Percentiles rank a stretch among this genome's conserved stretches.
phyloP scores from a whole-genome alignment of 192 early-diverging fungal genomes.

The Dissophora ornata region DNA sequence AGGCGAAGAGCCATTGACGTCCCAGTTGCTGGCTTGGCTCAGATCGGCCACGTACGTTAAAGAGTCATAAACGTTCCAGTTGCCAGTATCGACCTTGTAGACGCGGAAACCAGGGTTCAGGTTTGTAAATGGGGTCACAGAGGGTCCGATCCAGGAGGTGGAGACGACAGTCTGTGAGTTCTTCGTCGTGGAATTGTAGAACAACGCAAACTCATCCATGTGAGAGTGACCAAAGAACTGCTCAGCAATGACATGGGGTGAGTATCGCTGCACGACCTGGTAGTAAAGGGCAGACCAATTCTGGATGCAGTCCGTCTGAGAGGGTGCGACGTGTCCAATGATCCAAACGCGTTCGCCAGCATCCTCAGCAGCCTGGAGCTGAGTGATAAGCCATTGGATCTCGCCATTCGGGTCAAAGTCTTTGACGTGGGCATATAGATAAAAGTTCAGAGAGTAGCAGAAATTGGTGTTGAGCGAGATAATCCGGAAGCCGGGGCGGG shows the following conservation, averaged over 20 bases:
- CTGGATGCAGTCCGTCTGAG: constrained; percentile 57
- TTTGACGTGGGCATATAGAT: constrained; percentile 53
- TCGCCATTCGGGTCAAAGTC: constrained; percentile 58
- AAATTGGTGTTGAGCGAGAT: constrained; percentile 70
- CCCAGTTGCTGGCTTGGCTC: constrained; percentile 47
- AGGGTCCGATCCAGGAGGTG: constrained; percentile 59
- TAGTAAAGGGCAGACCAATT: constrained; percentile 60
- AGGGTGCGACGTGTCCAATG: constrained; percentile 62
- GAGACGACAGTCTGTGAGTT: constrained; percentile 47
- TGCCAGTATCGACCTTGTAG: constrained; percentile 61
- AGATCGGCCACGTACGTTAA: constrained; percentile 62
- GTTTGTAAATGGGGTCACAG: constrained; percentile 57
- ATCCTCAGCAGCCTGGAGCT: constrained; percentile 64
- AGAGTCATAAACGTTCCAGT: constrained; percentile 59
- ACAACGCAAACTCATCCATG: constrained; percentile 59
- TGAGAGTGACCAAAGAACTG: constrained; percentile 70
- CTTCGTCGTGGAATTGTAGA: constrained; percentile 38
- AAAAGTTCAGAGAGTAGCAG: constrained; percentile 66
- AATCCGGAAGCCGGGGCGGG: constrained; percentile 54
- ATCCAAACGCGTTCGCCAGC: constrained; percentile 62
- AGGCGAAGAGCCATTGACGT: constrained; percentile 4
- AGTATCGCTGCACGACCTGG: constrained; percentile 62
- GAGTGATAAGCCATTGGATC: constrained; percentile 56
- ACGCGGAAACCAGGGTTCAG: constrained; percentile 68
- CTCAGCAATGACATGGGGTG: constrained; percentile 61